These are phyloP conservation scores for Cryptosporidium sp. DNA, from an alignment of 169 alveolate species.

Conservation along the genomic window DNA sequence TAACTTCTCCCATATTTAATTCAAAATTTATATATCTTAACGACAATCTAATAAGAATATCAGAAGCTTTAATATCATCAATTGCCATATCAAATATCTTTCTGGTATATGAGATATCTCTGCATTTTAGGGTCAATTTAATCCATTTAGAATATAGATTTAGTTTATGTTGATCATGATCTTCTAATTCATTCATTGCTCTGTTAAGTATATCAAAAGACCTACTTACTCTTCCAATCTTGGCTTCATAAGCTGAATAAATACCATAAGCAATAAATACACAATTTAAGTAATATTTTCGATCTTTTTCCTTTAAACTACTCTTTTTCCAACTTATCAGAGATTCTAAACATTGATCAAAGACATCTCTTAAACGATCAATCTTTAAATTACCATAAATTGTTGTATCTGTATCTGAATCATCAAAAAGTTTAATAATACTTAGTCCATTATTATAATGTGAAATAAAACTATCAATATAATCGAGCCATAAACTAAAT, in stretches of 20 bases:
- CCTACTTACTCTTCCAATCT: conserved; percentile 45
- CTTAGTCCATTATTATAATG: conserved; percentile 22
- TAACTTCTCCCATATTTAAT: conserved; percentile 57
- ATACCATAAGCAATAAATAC: conserved; percentile 32
- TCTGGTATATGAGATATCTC: conserved; percentile 36
- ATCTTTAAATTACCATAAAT: conserved; percentile 8
- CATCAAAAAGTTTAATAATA: conserved; percentile 32
- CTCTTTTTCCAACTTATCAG: conserved; percentile 2
- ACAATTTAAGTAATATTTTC: conserved; percentile 8
- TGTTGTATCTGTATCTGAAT: neutral
- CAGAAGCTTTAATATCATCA: conserved; percentile 41
- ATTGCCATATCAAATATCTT: conserved; percentile 51
- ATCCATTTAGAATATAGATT: conserved; percentile 41
- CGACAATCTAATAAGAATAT: conserved; percentile 16
- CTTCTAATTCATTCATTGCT: conserved; percentile 24
- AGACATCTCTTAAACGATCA: conserved; percentile 44
- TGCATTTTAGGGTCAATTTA: conserved; percentile 3
- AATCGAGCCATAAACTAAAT: conserved; percentile 21
- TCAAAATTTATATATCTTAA: conserved; percentile 45
- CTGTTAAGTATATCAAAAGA: conserved; percentile 23
- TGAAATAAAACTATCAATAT: conserved; percentile 37
- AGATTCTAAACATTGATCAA: conserved; percentile 5
- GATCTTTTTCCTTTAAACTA: neutral
- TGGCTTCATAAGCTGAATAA: conserved; percentile 42
- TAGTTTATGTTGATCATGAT: conserved; percentile 17